Percentiles rank a stretch among this genome's conserved stretches.
Conservation (phyloP, 1,139 yeast genomes). For the Spathaspora sp. region DNA sequence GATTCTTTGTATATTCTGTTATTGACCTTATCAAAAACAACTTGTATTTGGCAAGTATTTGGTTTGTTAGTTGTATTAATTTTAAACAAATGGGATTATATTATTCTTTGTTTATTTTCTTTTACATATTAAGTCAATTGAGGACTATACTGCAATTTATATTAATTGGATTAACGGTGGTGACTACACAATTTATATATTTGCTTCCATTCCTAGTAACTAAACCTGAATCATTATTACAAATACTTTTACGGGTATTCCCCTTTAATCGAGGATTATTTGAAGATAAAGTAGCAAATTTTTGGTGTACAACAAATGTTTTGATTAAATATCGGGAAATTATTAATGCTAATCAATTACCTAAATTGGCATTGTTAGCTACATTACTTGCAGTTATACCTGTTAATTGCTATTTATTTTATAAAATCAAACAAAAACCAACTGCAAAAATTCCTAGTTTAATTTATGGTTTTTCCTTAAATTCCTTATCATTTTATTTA, state of each 20-base stretch:
- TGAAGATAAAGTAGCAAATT: slow-evolving; percentile 96
- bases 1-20: slow-evolving; percentile 68
- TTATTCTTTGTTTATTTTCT: slow-evolving; percentile 87
- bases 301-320: slow-evolving; percentile 91
- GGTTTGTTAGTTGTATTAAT: slow-evolving; percentile 74
- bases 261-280: slow-evolving; percentile 95
- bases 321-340: slow-evolving; percentile 64
- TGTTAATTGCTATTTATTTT: slow-evolving; percentile 52
- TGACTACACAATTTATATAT: slow-evolving; percentile 50
- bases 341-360: slow-evolving; percentile 59
- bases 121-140: slow-evolving; percentile 58
- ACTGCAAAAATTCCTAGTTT: slow-evolving; percentile 21
- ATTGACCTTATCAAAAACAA: slow-evolving; percentile 65
- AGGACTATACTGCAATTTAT: slow-evolving; percentile 40
- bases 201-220: slow-evolving; percentile 60
- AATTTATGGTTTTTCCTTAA: slow-evolving; percentile 73
- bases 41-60: slow-evolving; percentile 68
- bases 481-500: slow-evolving; percentile 84
- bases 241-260: slow-evolving; percentile 66
- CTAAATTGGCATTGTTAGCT: slow-evolving; percentile 57
- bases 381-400: slow-evolving; percentile 73
- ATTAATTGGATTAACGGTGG: slow-evolving; percentile 62
- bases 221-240: slow-evolving; percentile 19
- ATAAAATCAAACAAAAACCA: slow-evolving; percentile 38
- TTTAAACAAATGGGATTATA: slow-evolving; percentile 97